A percentile compares a stretch with the other conserved stretches of the same genome.
Conservation (phyloP, 2,329 filamentous ascomycete genomes). For the Colletotrichum eleusines region DNA sequence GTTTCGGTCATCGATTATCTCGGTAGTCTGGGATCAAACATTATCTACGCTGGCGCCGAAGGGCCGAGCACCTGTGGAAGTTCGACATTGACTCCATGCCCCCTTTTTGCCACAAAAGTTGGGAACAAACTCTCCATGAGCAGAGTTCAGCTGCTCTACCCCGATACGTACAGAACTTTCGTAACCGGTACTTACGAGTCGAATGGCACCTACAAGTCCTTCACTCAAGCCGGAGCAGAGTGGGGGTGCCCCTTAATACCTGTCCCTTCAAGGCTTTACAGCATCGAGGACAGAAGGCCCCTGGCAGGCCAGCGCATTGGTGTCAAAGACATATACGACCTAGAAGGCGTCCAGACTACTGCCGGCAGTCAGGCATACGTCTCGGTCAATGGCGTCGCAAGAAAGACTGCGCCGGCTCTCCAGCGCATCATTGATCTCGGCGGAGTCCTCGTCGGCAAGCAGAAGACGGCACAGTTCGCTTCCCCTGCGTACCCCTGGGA, state of each 20-base stretch:
- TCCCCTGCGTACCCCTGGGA: slow-evolving; percentile 57
- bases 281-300: slow-evolving; percentile 48
- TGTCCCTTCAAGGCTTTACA: slow-evolving; percentile 55
- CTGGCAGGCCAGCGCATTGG: slow-evolving; percentile 54
- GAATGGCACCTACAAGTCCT: slow-evolving; percentile 21
- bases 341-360: slow-evolving; percentile 65
- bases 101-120: not conserved
- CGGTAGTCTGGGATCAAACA: not conserved
- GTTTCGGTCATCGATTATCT: slow-evolving; percentile 9
- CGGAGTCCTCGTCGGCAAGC: slow-evolving; percentile 67
- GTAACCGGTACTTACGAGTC: slow-evolving; percentile 28
- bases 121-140: not conserved
- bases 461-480: slow-evolving; percentile 63
- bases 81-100: not conserved
- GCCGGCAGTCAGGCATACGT: slow-evolving; percentile 71
- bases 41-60: not conserved
- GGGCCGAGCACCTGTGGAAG: slow-evolving; percentile 3
- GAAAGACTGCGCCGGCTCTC: slow-evolving; percentile 61
- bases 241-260: slow-evolving; percentile 44
- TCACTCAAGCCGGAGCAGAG: not conserved
- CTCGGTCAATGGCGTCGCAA: slow-evolving; percentile 61
- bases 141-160: slow-evolving; percentile 9
- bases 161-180: slow-evolving; percentile 25
- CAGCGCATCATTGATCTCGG: slow-evolving; percentile 70
- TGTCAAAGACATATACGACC: slow-evolving; percentile 50